Evolutionary conservation across 495 filamentous ascomycete genomes (phyloP).

Genomic region (Friedmanniomyces simplex): DNA sequence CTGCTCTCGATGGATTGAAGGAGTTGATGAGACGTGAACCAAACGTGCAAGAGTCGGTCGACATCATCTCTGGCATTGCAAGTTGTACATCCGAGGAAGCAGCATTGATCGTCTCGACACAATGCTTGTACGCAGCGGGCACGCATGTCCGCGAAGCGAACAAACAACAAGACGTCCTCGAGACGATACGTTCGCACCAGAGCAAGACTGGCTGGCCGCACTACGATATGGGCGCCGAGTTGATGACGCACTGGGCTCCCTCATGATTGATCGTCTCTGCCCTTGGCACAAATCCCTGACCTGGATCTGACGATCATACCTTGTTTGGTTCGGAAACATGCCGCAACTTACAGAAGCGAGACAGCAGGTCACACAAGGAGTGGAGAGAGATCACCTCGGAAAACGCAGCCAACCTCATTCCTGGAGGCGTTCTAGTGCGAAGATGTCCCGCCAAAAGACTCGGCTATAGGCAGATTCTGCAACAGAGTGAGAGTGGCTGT

Average conservation of each 20-base stretch:
- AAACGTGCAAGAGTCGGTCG: not conserved
- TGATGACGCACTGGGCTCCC: not conserved
- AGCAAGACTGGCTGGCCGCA: slow-evolving; percentile 1
- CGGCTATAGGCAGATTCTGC: no score
- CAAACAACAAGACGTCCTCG: not conserved
- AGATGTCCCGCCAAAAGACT: no score
- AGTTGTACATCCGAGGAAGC: not conserved
- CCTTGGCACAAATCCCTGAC: no score
- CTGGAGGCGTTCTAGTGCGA: no score
- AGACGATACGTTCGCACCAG: not conserved
- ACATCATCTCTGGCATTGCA: slow-evolving; percentile 1
- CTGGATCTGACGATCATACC: no score
- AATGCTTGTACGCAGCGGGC: slow-evolving; percentile 1
- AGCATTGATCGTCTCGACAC: slow-evolving; percentile 2
- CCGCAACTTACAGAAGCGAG: no score
- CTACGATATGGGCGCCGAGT: not conserved
- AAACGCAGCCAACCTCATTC: no score
- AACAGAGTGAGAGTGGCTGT: no score
- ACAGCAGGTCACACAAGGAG: no score
- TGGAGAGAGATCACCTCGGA: no score
- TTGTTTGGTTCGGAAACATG: no score
- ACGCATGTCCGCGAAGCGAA: not conserved
- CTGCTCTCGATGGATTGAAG: not conserved
- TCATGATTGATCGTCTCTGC: no score
- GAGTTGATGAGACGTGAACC: not conserved